Conservation (phyloP, 768 basidiomycete genomes). For the Psilocybe tampanensis region DNA sequence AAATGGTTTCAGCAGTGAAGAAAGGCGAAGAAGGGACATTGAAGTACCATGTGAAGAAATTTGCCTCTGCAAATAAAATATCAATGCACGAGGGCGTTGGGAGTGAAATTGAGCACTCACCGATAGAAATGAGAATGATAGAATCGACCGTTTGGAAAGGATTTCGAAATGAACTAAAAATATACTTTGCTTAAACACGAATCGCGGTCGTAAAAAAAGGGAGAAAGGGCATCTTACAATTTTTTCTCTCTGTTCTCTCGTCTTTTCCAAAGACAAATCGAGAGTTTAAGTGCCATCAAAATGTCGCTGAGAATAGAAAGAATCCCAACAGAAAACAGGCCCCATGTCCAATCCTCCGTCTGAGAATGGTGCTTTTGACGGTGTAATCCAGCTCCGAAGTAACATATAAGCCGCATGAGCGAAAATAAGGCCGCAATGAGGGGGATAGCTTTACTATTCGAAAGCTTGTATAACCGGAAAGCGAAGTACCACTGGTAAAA, state of each 20-base stretch:
- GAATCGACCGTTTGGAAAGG: background rate
- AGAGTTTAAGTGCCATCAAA: background rate
- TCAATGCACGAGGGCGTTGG: background rate
- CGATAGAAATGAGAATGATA: background rate
- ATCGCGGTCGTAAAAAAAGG: background rate
- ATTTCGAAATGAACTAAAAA: background rate
- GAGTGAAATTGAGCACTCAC: background rate
- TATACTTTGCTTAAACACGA: background rate
- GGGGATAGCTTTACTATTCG: background rate
- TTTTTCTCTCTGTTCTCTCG: background rate
- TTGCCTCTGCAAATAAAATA: background rate
- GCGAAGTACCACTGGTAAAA: background rate
- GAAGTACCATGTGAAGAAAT: background rate
- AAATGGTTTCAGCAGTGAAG: background rate
- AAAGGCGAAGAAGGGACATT: background rate
- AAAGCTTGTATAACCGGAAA: background rate
- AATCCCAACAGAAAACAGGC: background rate
- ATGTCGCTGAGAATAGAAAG: background rate
- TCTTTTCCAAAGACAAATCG: background rate
- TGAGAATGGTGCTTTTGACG: background rate
- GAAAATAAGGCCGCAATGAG: background rate
- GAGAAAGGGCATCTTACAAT: background rate
- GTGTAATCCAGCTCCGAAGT: background rate
- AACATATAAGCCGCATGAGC: background rate
- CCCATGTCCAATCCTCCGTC: background rate